Evolutionary conservation across 371 early-diverging fungal genomes (phyloP).

Genomic region (Quaeritorhiza haematococci): DNA sequence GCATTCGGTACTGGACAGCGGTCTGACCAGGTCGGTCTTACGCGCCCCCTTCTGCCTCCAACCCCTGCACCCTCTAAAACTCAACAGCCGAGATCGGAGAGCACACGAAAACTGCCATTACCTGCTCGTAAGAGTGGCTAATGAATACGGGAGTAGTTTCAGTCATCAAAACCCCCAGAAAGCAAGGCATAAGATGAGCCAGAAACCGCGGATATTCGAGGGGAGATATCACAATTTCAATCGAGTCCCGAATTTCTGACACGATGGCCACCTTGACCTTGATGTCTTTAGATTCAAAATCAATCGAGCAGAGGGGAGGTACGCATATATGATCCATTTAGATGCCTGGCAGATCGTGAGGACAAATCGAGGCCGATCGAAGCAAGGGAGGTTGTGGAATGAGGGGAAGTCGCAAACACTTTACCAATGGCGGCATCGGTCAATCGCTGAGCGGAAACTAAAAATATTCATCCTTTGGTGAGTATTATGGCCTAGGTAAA

Average conservation of each 20-base stretch:
- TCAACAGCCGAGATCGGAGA: neutral
- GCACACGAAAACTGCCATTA: conserved; percentile 26
- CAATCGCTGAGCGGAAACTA: conserved; percentile 20
- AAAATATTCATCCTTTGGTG: neutral
- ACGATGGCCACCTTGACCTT: conserved; percentile 73
- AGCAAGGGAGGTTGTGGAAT: neutral
- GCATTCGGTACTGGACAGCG: no score
- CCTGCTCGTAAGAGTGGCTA: conserved; percentile 78
- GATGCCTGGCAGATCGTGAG: neutral
- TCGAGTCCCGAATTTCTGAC: conserved; percentile 84
- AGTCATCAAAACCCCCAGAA: conserved; percentile 68
- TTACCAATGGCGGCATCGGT: conserved; percentile 13
- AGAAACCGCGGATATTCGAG: conserved; percentile 79
- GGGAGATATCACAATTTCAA: conserved; percentile 76
- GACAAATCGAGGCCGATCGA: neutral
- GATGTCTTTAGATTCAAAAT: conserved; percentile 15
- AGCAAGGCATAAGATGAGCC: conserved; percentile 73
- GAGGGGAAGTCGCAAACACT: neutral
- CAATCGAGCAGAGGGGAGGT: no score
- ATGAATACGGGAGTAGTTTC: conserved; percentile 75
- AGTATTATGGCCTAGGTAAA: no score
- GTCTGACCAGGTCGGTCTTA: no score
- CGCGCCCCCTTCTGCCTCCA: neutral
- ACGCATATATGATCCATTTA: neutral
- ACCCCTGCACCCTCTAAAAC: neutral